Evolutionary conservation across 2,329 filamentous ascomycete species (phyloP).

Genomic region (Onygenales sp.): DNA sequence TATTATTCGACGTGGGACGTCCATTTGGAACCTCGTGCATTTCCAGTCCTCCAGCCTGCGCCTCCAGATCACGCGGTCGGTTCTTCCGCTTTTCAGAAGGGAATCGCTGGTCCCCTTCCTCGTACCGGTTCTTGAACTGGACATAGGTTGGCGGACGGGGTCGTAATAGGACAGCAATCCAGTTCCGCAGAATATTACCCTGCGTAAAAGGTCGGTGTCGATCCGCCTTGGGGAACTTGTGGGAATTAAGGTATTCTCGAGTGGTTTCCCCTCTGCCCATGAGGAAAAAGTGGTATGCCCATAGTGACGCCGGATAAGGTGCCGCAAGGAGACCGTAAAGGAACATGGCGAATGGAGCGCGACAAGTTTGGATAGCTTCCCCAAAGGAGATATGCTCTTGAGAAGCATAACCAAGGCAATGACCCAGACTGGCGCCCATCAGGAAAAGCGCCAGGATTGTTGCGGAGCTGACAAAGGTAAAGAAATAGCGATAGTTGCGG

Average conservation of each 20-base stretch:
- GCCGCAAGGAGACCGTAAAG: conserved; percentile 68
- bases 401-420: conserved; percentile 63
- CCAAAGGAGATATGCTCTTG: conserved; percentile 58
- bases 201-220: conserved; percentile 86
- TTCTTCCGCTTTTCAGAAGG: conserved; percentile 49
- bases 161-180: conserved; percentile 68
- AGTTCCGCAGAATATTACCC: conserved; percentile 65
- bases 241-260: conserved; percentile 87
- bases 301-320: conserved; percentile 73
- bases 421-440: conserved; percentile 66
- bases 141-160: conserved; percentile 84
- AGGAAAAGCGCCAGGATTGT: conserved; percentile 69
- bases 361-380: conserved; percentile 57
- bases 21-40: conserved; percentile 52
- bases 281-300: conserved; percentile 83
- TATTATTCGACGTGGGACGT: not conserved
- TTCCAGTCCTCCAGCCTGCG: conserved; percentile 52
- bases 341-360: conserved; percentile 78
- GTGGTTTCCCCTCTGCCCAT: conserved; percentile 90
- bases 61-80: conserved; percentile 38
- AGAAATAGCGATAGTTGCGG: conserved; percentile 97
- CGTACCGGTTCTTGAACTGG: conserved; percentile 68
- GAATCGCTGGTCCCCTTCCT: conserved; percentile 76
- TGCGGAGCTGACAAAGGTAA: conserved; percentile 75
- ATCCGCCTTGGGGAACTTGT: conserved; percentile 89